Percentiles rank a stretch among this genome's conserved stretches.
Conservation (phyloP, 2,329 filamentous ascomycete genomes). For the Nothopassalora personata region DNA sequence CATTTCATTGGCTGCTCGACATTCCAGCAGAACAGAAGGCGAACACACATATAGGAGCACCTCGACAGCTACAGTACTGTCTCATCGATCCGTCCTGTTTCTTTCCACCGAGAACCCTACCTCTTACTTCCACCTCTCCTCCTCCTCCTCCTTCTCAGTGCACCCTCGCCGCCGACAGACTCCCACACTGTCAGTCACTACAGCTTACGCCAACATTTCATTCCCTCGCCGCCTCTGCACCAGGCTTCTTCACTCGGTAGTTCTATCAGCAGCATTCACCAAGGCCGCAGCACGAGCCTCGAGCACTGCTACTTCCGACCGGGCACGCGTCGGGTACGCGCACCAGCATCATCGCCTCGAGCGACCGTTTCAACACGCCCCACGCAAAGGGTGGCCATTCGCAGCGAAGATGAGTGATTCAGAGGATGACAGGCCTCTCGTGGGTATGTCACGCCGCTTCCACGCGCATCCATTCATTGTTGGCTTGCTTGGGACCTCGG, state of each 20-base stretch:
- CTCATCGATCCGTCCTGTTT: background rate
- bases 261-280: background rate
- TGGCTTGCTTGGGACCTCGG: constrained; percentile 9
- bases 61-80: constrained; percentile 1
- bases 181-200: constrained; percentile 15
- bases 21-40: background rate
- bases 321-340: constrained; percentile 22
- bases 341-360: background rate
- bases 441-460: constrained; percentile 26
- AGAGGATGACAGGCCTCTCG: constrained; percentile 31
- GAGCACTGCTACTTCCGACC: constrained; percentile 5
- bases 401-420: constrained; percentile 30
- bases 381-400: constrained; percentile 16
- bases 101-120: background rate
- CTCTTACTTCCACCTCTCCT: background rate
- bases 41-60: background rate
- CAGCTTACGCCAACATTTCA: constrained; percentile 15
- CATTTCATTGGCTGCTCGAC: background rate
- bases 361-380: constrained; percentile 1
- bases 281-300: background rate
- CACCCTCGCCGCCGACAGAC: background rate
- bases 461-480: constrained; percentile 4
- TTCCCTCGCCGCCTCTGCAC: constrained; percentile 4
- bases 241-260: constrained; percentile 1
- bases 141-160: background rate